A percentile compares a stretch with the other conserved stretches of the same genome.
phyloP scores from a whole-genome alignment of 345 rosid genomes.

The Diplotaxis tenuifolia region DNA sequence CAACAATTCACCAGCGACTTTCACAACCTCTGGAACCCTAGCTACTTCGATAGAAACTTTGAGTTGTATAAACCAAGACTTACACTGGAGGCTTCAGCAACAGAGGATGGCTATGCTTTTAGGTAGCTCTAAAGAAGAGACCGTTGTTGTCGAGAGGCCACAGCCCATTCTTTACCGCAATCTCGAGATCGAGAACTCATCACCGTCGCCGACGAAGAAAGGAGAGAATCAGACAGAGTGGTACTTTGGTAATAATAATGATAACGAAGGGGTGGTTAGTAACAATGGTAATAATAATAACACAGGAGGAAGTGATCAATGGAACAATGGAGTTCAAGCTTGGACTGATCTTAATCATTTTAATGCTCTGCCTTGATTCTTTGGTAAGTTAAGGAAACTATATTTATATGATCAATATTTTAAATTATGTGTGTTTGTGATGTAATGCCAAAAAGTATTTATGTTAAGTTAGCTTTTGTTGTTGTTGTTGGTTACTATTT shows the following conservation, averaged over 20 bases:
- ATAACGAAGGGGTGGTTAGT: slow-evolving; percentile 27
- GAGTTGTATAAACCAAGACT: slow-evolving; percentile 88
- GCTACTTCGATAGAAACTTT: slow-evolving; percentile 87
- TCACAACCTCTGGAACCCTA: slow-evolving; percentile 46
- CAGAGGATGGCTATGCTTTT: slow-evolving; percentile 72
- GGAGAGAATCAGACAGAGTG: slow-evolving; percentile 35
- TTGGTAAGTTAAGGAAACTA: slow-evolving; percentile 10
- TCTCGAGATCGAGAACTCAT: slow-evolving; percentile 27
- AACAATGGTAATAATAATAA: slow-evolving; percentile 21
- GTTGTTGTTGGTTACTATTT: slow-evolving; percentile 21
- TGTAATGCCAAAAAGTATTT: slow-evolving; percentile 24
- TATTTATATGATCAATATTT: neutral
- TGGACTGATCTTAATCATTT: slow-evolving; percentile 37
- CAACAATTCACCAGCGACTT: slow-evolving; percentile 30
- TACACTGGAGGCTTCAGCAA: slow-evolving; percentile 98
- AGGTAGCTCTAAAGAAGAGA: slow-evolving; percentile 42
- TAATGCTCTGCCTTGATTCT: slow-evolving; percentile 35
- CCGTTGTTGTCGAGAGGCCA: slow-evolving; percentile 37
- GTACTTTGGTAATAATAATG: slow-evolving; percentile 36
- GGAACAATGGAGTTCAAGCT: slow-evolving; percentile 39
- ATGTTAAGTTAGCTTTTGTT: slow-evolving; percentile 16
- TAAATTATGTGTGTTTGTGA: slow-evolving; percentile 14
- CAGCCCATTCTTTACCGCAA: slow-evolving; percentile 38
- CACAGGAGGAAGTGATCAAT: slow-evolving; percentile 20
- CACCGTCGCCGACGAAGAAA: slow-evolving; percentile 27